Conservation (phyloP, 495 filamentous ascomycete genomes). For the Thermothielavioides terrestris region DNA sequence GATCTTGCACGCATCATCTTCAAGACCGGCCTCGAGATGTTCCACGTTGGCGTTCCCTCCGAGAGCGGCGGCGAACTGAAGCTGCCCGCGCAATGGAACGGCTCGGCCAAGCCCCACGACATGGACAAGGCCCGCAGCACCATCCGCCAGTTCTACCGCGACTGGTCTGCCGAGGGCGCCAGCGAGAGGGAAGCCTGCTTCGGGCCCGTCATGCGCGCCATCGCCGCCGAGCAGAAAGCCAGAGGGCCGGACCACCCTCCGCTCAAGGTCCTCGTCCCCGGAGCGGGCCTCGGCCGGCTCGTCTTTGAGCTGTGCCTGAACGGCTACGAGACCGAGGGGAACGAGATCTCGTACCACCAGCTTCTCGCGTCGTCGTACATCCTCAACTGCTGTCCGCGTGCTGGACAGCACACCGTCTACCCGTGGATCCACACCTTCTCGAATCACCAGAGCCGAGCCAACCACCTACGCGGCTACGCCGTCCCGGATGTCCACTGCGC, state of each 20-base stretch:
- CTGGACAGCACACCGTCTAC: conserved; percentile 55
- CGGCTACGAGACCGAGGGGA: conserved; percentile 75
- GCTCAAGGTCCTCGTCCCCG: conserved; percentile 73
- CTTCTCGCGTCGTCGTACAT: conserved; percentile 80
- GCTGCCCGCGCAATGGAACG: conserved; percentile 50
- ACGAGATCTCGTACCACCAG: conserved; percentile 94
- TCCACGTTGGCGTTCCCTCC: conserved; percentile 38
- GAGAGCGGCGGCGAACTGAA: conserved; percentile 7
- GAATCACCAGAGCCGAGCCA: conserved; percentile 59
- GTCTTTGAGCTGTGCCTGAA: conserved; percentile 75
- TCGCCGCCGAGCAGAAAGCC: conserved; percentile 47
- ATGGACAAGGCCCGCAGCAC: conserved; percentile 86
- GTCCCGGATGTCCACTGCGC: conserved; percentile 74
- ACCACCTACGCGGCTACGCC: conserved; percentile 61
- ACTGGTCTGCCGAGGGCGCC: conserved; percentile 78
- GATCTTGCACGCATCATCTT: conserved; percentile 74
- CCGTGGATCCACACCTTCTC: conserved; percentile 77
- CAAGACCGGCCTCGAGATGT: conserved; percentile 52
- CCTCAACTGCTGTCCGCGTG: conserved; percentile 51
- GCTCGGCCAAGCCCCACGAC: conserved; percentile 57
- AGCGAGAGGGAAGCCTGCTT: conserved; percentile 69
- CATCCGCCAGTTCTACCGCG: conserved; percentile 85
- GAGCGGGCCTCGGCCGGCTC: conserved; percentile 78
- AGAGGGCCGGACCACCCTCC: conserved; percentile 18
- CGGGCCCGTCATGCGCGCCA: conserved; percentile 55